phyloP scores from a whole-genome alignment of 495 filamentous ascomycete species.

The Xeromyces bisporus region DNA sequence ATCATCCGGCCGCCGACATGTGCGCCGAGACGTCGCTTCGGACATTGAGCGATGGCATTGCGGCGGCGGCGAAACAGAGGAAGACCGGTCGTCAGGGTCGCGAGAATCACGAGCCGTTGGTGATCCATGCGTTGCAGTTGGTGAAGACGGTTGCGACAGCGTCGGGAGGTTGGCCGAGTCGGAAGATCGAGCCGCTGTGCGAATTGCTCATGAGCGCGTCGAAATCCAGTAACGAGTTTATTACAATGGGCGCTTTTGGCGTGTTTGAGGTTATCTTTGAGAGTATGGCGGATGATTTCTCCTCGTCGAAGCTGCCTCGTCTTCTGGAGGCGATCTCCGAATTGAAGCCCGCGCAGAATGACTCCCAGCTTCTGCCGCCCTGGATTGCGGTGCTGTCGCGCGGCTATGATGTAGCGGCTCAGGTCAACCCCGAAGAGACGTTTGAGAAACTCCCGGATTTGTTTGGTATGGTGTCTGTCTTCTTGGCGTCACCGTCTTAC shows the following conservation, averaged over 20 bases:
- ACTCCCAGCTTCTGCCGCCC: constrained; percentile 80
- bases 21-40: constrained; percentile 78
- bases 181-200: constrained; percentile 81
- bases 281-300: constrained; percentile 70
- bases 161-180: constrained; percentile 91
- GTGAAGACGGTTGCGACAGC: constrained; percentile 72
- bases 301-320: constrained; percentile 73
- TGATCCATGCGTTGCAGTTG: constrained; percentile 83
- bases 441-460: constrained; percentile 73
- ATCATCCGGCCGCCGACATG: constrained; percentile 89
- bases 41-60: constrained; percentile 52
- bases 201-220: constrained; percentile 79
- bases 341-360: constrained; percentile 72
- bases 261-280: constrained; percentile 93
- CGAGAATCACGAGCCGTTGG: constrained; percentile 53
- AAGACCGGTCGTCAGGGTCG: constrained; percentile 35
- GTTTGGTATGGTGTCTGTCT: constrained; percentile 57
- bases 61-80: constrained; percentile 45
- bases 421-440: constrained; percentile 69
- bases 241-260: constrained; percentile 89
- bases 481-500: constrained; percentile 70
- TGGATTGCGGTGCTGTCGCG: constrained; percentile 93
- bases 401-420: constrained; percentile 83
- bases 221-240: constrained; percentile 74
- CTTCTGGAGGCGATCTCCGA: constrained; percentile 77